Conservation (phyloP, 2,329 filamentous ascomycete genomes). For the Aureobasidium sp. region DNA sequence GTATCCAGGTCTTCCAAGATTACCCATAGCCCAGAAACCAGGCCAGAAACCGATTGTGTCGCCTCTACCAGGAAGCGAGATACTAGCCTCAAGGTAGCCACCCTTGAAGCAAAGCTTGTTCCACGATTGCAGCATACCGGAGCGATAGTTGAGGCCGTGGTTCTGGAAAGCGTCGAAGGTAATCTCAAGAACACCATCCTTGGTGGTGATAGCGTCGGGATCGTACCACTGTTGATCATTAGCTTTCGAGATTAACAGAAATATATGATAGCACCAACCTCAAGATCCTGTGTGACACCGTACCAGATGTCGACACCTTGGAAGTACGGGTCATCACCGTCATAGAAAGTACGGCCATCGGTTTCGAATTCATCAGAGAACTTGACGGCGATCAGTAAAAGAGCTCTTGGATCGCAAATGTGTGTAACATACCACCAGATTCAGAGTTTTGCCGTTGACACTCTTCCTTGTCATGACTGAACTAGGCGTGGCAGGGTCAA, state of each 20-base stretch:
- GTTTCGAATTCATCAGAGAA: conserved; percentile 68
- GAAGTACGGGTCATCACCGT: conserved; percentile 63
- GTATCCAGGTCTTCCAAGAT: conserved; percentile 63
- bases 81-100: conserved; percentile 61
- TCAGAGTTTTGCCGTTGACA: conserved; percentile 53
- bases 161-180: conserved; percentile 59
- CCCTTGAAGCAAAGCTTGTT: conserved; percentile 68
- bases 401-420: neutral
- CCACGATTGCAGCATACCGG: conserved; percentile 70
- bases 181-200: conserved; percentile 56
- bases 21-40: conserved; percentile 70
- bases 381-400: conserved; percentile 25
- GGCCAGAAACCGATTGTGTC: conserved; percentile 67
- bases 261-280: conserved; percentile 35
- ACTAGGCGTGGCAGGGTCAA: conserved; percentile 62
- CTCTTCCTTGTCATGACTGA: conserved; percentile 50
- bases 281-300: conserved; percentile 61
- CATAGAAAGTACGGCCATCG: conserved; percentile 62
- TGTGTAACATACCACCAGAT: conserved; percentile 50
- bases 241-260: conserved; percentile 13
- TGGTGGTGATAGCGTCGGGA: conserved; percentile 58
- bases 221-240: conserved; percentile 54
- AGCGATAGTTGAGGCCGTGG: conserved; percentile 60
- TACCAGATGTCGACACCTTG: conserved; percentile 66
- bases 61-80: conserved; percentile 61